These are phyloP conservation scores for Nemania sp. DNA, from an alignment of 2,329 filamentous ascomycete genomes.

Conservation along the genomic window DNA sequence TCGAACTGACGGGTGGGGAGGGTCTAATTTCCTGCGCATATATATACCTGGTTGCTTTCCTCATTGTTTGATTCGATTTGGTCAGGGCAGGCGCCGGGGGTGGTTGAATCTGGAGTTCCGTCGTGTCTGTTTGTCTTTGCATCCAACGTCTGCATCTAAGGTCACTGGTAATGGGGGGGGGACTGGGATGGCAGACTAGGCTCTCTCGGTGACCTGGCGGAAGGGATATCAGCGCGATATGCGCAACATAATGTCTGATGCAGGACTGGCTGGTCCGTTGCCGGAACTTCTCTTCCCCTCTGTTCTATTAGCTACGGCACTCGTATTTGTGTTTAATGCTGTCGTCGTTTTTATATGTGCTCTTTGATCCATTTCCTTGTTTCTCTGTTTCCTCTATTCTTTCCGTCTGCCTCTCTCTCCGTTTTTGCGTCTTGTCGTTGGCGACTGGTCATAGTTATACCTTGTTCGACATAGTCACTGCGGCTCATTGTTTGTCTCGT, in stretches of 20 bases:
- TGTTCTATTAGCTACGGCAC: constrained; percentile 54
- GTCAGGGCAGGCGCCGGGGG: constrained; percentile 39
- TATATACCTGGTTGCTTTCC: constrained; percentile 52
- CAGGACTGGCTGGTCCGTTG: constrained; percentile 46
- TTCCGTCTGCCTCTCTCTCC: constrained; percentile 33
- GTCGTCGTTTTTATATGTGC: constrained; percentile 36
- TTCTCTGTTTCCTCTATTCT: constrained; percentile 15
- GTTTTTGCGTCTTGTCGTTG: constrained; percentile 28
- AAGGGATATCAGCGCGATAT: constrained; percentile 36
- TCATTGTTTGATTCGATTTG: constrained; percentile 37
- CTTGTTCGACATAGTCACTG: constrained; percentile 60
- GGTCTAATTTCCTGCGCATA: constrained; percentile 51
- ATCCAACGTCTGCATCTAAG: constrained; percentile 43
- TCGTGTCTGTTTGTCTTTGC: constrained; percentile 40
- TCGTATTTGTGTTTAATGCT: constrained; percentile 48
- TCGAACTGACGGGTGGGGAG: constrained; percentile 34
- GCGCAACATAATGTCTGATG: constrained; percentile 46
- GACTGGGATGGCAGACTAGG: constrained; percentile 40
- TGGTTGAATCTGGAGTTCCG: constrained; percentile 39
- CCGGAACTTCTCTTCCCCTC: constrained; percentile 48
- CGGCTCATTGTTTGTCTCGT: constrained; percentile 21
- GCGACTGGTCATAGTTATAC: constrained; percentile 52
- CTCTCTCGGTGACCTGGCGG: constrained; percentile 39
- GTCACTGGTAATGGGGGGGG: constrained; percentile 42
- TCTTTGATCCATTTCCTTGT: constrained; percentile 13